A percentile compares a stretch with the other conserved stretches of the same genome.
Evolutionary conservation across 371 early-diverging fungal genomes (phyloP).

Genomic region (Blakeslea trispora): DNA sequence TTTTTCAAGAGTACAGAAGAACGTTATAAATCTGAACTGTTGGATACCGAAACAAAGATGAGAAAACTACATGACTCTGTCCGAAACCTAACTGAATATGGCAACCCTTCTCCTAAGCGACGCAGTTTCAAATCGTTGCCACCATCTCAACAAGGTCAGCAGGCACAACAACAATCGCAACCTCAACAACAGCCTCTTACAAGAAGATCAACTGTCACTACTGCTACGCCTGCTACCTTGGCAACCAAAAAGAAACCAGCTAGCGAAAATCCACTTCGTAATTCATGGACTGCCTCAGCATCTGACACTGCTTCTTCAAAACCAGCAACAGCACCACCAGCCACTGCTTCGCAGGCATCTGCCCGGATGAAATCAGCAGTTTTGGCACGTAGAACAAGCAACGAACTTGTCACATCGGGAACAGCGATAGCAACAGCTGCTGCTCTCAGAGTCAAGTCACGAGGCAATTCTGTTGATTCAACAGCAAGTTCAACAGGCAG

Average conservation of each 20-base stretch:
- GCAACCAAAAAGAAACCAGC: neutral
- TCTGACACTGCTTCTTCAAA: neutral
- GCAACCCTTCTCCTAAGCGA: conserved; percentile 28
- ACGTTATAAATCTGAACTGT: conserved; percentile 24
- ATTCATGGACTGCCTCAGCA: conserved; percentile 12
- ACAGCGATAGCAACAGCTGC: neutral
- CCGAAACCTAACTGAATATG: conserved; percentile 31
- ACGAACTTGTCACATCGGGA: conserved; percentile 8
- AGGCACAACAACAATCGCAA: conserved; percentile 9
- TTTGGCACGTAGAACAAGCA: conserved; percentile 23
- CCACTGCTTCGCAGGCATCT: conserved; percentile 12
- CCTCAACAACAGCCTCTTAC: neutral
- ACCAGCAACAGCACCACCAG: neutral
- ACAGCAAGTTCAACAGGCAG: neutral
- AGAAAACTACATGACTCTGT: conserved; percentile 27
- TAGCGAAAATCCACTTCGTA: conserved; percentile 12
- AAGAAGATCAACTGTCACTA: neutral
- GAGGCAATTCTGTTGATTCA: conserved; percentile 19
- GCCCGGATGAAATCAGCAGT: conserved; percentile 23
- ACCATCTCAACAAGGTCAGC: conserved; percentile 7
- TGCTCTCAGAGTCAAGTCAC: conserved; percentile 1
- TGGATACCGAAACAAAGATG: conserved; percentile 30
- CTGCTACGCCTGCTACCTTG: conserved; percentile 1
- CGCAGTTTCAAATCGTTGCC: conserved; percentile 15
- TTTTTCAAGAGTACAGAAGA: conserved; percentile 32